Conservation (phyloP, 225 moss, liverwort and hornwort genomes). For the Takakia lepidozioides region DNA sequence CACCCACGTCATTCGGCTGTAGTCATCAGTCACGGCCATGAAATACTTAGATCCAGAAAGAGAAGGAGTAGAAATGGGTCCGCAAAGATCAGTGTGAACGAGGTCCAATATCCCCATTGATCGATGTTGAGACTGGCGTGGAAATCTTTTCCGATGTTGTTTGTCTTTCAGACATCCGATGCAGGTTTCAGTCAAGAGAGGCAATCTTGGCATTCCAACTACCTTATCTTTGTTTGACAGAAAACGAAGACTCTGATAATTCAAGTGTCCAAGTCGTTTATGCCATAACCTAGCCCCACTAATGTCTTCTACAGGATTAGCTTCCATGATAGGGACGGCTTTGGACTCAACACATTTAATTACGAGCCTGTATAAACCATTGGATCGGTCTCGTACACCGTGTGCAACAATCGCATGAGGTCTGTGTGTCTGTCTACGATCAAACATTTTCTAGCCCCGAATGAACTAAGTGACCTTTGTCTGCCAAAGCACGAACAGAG, state of each 20-base stretch:
- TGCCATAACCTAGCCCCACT: neutral
- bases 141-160: too few species aligned
- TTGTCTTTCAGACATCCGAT: too few species aligned
- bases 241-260: neutral
- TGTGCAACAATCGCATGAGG: neutral
- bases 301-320: neutral
- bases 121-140: too few species aligned
- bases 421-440: neutral
- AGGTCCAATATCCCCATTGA: neutral
- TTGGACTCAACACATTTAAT: too few species aligned
- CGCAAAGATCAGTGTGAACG: slow-evolving; percentile 4
- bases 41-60: neutral
- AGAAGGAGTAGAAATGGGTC: neutral
- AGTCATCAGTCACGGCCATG: slow-evolving; percentile 3
- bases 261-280: neutral
- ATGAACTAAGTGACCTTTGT: neutral
- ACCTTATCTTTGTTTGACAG: neutral
- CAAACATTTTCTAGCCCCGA: neutral
- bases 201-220: neutral
- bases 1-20: neutral
- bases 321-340: too few species aligned
- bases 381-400: neutral
- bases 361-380: neutral
- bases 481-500: neutral
- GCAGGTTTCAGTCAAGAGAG: too few species aligned